Evolutionary conservation across 305 asterid species (phyloP), one percentile per base, ranked within the genome.

Genomic region (Fraxinus albicans): DNA sequence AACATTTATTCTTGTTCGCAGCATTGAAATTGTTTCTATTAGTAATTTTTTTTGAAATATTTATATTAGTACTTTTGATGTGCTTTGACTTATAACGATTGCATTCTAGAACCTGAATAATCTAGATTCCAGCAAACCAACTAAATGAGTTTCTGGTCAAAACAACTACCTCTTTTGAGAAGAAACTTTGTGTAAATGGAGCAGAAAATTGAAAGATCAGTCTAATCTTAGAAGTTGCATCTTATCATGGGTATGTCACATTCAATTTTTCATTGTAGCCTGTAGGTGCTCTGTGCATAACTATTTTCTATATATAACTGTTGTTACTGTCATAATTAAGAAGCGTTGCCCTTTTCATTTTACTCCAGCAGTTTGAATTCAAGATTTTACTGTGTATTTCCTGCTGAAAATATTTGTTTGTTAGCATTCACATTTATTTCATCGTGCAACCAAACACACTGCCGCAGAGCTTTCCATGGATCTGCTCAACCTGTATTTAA

Each of bases 391-490:
- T 34, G 70, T 15, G 9, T 81, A 10, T 63, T 76, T 74, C 77
- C 29, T 72, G 82, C 80, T 83, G 83, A 78, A 40, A 47, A 53
- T 75, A 40, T 65, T 8, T 55, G 34, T 53, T 63, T 78, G 69
- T 79, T 83, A 34, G 81, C 77, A 79, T 31, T 15, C 2, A 36
- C 80, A 76, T 63, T 77, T 10, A 25, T 25, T 81, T 34, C 73
- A 77, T 77, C 55, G 82, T 83, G 73, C 47, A 50, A 36, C 78
- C 79, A 34, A 76, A 70, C 36, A n/a, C 81, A 79, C 78, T 73
- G 40, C 15, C 6, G 31, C 69, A 73, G 58, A 77, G 31, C 67
- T 77, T 23, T 65, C 85, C 35, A 75, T 70, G 78, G 73, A 79
- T 47, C 79, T 79, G 86, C 76, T 55, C 81, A 83, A 63, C 36